phyloP scores from a whole-genome alignment of 1,284 basidiomycete genomes.

The Microbotryum lychnidis-dioicae region DNA sequence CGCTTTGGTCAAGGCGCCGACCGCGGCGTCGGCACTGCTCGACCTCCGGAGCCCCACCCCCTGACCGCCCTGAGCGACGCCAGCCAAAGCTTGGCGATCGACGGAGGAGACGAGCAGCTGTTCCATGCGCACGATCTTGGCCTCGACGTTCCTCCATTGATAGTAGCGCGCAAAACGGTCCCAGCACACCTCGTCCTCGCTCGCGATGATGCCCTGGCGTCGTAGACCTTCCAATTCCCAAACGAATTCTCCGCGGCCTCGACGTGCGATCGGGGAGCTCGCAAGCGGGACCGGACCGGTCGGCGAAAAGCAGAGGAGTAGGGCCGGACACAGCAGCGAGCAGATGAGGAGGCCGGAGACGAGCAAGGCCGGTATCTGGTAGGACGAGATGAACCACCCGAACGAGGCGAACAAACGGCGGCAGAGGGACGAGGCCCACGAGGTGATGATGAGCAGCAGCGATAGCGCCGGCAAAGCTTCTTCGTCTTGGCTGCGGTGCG shows the following conservation, averaged over 20 bases:
- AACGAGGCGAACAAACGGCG: not conserved
- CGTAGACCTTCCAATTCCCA: slow-evolving; percentile 28
- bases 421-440: too few species aligned
- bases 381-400: slow-evolving; percentile 49
- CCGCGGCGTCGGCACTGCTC: not conserved
- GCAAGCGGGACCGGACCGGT: slow-evolving; percentile 16
- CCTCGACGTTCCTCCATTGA: slow-evolving; percentile 33
- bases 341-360: slow-evolving; percentile 92
- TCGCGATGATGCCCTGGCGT: slow-evolving; percentile 22
- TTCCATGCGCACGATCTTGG: slow-evolving; percentile 67
- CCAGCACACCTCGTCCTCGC: slow-evolving; percentile 35
- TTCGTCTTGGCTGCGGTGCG: too few species aligned
- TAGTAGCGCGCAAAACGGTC: slow-evolving; percentile 55
- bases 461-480: too few species aligned
- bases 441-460: not conserved
- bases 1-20: slow-evolving; percentile 24
- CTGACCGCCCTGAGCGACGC: slow-evolving; percentile 36
- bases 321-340: slow-evolving; percentile 84
- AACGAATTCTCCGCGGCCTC: slow-evolving; percentile 20
- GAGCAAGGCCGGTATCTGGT: slow-evolving; percentile 87
- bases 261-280: slow-evolving; percentile 13
- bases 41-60: not conserved
- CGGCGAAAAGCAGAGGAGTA: slow-evolving; percentile 66
- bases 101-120: slow-evolving; percentile 60
- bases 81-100: slow-evolving; percentile 39